Percentiles rank a stretch among this genome's conserved stretches.
phyloP scores from a whole-genome alignment of 306 rosid species.

The Acacia melanoxylon region DNA sequence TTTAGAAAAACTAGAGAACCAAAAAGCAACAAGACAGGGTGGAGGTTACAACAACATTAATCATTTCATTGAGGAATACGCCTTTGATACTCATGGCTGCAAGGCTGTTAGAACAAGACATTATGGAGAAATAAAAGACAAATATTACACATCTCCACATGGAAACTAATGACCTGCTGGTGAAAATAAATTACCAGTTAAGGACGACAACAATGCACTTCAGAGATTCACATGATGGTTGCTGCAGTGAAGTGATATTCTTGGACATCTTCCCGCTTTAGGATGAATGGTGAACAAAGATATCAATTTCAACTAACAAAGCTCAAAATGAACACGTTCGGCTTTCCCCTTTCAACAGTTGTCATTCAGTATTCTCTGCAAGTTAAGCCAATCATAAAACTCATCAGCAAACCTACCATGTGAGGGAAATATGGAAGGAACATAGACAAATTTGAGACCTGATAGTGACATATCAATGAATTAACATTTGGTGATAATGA shows the following conservation, averaged over 20 bases:
- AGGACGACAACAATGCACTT: neutral
- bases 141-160: neutral
- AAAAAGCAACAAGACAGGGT: neutral
- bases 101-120: conserved; percentile 5
- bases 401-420: too few species aligned
- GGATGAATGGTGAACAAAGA: neutral
- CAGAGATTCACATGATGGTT: neutral
- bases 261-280: neutral
- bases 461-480: neutral
- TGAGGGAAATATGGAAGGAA: too few species aligned
- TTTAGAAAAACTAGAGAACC: neutral
- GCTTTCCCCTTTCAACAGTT: conserved; percentile 20
- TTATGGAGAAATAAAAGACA: conserved; percentile 2
- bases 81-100: neutral
- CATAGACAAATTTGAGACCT: neutral
- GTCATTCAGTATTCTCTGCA: neutral
- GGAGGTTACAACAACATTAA: neutral
- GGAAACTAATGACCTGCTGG: conserved; percentile 6
- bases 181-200: neutral
- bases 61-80: neutral
- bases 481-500: conserved; percentile 3
- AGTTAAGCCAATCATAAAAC: neutral
- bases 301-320: neutral
- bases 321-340: neutral
- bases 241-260: neutral